A percentile compares a stretch with the other conserved stretches of the same genome.
Conservation (phyloP, 2,329 filamentous ascomycete genomes). For the Ceratocystis lukuohia region DNA sequence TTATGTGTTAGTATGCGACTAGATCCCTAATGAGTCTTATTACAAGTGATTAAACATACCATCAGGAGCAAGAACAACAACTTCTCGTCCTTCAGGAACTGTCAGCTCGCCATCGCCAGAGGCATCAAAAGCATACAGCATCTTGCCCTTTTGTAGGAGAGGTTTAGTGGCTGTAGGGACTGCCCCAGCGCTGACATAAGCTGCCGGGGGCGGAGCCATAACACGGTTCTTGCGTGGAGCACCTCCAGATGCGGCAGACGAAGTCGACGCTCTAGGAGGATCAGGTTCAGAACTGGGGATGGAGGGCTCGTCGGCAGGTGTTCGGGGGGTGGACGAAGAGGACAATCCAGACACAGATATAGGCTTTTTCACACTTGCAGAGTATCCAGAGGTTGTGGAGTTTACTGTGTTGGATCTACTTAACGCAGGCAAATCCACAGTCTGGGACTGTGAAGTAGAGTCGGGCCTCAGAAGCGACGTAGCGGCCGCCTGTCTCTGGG, state of each 20-base stretch:
- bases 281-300: slow-evolving; percentile 20
- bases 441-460: slow-evolving; percentile 35
- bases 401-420: slow-evolving; percentile 79
- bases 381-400: slow-evolving; percentile 78
- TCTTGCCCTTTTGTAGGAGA: slow-evolving; percentile 55
- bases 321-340: slow-evolving; percentile 21
- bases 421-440: slow-evolving; percentile 53
- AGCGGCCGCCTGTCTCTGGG: slow-evolving; percentile 66
- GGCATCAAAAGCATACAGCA: slow-evolving; percentile 79
- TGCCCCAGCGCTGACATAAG: slow-evolving; percentile 60
- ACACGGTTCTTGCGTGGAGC: slow-evolving; percentile 53
- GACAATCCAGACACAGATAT: slow-evolving; percentile 44
- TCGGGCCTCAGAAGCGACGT: slow-evolving; percentile 43
- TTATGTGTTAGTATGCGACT: slow-evolving; percentile 24
- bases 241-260: slow-evolving; percentile 10
- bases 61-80: slow-evolving; percentile 71
- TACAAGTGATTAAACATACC: slow-evolving; percentile 45
- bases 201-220: slow-evolving; percentile 72
- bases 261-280: slow-evolving; percentile 20
- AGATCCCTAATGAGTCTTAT: neutral
- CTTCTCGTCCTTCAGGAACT: slow-evolving; percentile 63
- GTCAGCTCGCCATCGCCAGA: slow-evolving; percentile 69
- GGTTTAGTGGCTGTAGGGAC: slow-evolving; percentile 31
- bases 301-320: slow-evolving; percentile 37
- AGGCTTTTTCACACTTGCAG: slow-evolving; percentile 63